phyloP scores from a whole-genome alignment of 164 flowering plant species.

The Berberis vulgaris region DNA sequence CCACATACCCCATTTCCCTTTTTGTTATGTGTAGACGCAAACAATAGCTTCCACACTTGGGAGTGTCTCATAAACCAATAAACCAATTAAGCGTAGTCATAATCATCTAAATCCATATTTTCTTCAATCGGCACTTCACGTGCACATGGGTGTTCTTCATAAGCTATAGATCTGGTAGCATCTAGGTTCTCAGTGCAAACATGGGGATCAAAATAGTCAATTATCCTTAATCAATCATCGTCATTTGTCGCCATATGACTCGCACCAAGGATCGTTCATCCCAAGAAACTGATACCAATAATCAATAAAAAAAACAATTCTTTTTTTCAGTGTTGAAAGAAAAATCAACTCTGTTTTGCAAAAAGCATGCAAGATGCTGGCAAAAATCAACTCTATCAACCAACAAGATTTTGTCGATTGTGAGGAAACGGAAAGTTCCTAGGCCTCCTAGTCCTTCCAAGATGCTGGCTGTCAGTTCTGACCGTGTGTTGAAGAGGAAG shows the following conservation, averaged over 20 bases:
- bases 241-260: neutral
- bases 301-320: neutral
- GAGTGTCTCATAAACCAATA: neutral
- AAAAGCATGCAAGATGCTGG: too few relatives aligned
- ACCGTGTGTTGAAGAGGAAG: too few relatives aligned
- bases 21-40: neutral
- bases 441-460: too few relatives aligned
- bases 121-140: neutral
- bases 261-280: neutral
- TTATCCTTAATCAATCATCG: neutral
- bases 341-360: too few relatives aligned
- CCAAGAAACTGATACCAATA: neutral
- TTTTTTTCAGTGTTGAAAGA: too few relatives aligned
- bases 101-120: neutral
- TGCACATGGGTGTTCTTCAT: neutral
- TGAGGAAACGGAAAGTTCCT: too few relatives aligned
- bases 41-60: slow-evolving; percentile 1
- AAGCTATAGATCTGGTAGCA: neutral
- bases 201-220: neutral
- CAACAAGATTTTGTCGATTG: too few relatives aligned
- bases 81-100: neutral
- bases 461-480: too few relatives aligned
- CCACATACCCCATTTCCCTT: neutral
- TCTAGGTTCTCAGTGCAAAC: neutral
- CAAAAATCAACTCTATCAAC: too few relatives aligned